Evolutionary conservation across 345 rosid species (phyloP), one percentile per base, ranked within the genome.

Genomic region (Hypericum androsaemum): DNA sequence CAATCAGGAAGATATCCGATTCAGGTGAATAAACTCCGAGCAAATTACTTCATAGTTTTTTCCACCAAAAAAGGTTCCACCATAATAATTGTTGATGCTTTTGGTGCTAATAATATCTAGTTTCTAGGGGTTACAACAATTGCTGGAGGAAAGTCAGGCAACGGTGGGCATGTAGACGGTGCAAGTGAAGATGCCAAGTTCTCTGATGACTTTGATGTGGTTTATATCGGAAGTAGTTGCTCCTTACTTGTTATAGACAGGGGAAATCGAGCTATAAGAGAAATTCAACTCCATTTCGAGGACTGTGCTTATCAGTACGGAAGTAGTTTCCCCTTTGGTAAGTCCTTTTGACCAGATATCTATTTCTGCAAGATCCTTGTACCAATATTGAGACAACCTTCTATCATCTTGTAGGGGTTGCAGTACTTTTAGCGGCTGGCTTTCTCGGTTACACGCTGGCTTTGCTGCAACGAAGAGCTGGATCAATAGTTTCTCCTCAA

Each of bases 241-340:
- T 92, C 98, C 32, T 62, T 92, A 4, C 94, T 92, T 8, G 97
- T 92, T 47, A 85, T 88, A 51, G 98, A 92, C 75, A 73, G 98
- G 70, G 97, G 97, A 70, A 85, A 85, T 64, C 80, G 10, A 64
- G 98, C 96, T 47, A 85, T 88, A 37, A 74, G 97, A 69, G 98
- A 92, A 77, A 92, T 92, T 67, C 98, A 88, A 55, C 97, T 92
- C 56, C 95, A 80, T 76, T 92, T 92, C 42, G 98, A 92, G 51
- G 98, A 92, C 65, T 92, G 98, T 74, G 96, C 97, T 62, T 83
- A 92, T 72, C 98, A 83, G 62, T 92, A 92, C 74, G 95, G 72
- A 63, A 88, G 94, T 69, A 83, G 85, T 50, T 92, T 92, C 69
- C 96, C 98, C 52, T 81, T 85, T 12, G 97, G 98, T 88, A 77